Evolutionary conservation across 2,329 filamentous ascomycete genomes (phyloP).

Genomic region (Lachnellula hyalina): DNA sequence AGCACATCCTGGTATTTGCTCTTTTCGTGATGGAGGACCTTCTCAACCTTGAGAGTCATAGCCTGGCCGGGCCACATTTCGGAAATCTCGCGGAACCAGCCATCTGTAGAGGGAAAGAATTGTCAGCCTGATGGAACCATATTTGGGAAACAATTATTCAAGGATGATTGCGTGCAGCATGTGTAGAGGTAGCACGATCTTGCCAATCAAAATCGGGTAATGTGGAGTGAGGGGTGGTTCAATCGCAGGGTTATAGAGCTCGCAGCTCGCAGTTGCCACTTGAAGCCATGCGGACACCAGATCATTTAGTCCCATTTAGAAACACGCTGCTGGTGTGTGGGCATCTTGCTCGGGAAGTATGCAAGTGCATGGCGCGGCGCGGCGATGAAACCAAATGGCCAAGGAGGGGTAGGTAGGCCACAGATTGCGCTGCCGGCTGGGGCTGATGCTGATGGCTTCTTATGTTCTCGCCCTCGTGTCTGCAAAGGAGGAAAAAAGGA

Average conservation of each 20-base stretch:
- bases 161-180: not conserved
- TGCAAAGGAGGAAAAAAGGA: conserved; percentile 1
- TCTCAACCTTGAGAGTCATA: conserved; percentile 97
- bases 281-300: not conserved
- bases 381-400: not conserved
- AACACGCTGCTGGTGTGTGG: not conserved
- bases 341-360: not conserved
- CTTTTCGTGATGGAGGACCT: conserved; percentile 98
- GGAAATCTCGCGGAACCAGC: conserved; percentile 99
- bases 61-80: conserved; percentile 99
- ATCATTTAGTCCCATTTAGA: not conserved
- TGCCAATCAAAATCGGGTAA: conserved; percentile 10
- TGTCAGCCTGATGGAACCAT: conserved; percentile 12
- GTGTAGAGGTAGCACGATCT: not conserved
- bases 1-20: conserved; percentile 98
- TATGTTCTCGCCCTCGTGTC: not conserved
- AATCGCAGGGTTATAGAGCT: not conserved
- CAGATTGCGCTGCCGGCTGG: not conserved
- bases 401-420: not conserved
- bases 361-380: not conserved
- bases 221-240: not conserved
- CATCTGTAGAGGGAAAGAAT: conserved; percentile 59
- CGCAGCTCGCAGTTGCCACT: not conserved
- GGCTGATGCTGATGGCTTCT: not conserved
- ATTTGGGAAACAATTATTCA: not conserved